Conservation (phyloP, 768 basidiomycete genomes). For the Sarcodon sp. region DNA sequence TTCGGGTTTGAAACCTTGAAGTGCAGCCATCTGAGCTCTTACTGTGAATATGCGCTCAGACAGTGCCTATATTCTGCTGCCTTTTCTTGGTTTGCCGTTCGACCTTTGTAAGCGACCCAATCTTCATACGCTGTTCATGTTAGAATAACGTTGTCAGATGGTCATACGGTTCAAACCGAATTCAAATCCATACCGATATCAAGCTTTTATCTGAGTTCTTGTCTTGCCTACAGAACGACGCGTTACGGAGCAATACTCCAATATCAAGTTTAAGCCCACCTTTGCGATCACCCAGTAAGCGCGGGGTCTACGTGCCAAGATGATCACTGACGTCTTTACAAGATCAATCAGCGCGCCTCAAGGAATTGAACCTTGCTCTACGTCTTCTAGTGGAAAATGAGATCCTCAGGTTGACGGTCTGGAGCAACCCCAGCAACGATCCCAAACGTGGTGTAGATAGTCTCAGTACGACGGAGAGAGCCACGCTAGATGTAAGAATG, state of each 20-base stretch:
- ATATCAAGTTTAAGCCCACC: constrained; percentile 49
- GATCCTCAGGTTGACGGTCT: constrained; percentile 73
- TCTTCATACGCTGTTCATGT: neutral
- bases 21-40: constrained; percentile 75
- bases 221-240: constrained; percentile 62
- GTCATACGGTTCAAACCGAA: constrained; percentile 91
- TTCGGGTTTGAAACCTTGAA: constrained; percentile 90
- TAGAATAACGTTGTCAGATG: constrained; percentile 39
- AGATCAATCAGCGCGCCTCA: constrained; percentile 25
- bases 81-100: constrained; percentile 86
- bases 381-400: constrained; percentile 85
- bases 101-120: constrained; percentile 63
- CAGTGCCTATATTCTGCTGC: constrained; percentile 69
- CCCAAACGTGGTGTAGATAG: constrained; percentile 53
- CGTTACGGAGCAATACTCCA: constrained; percentile 39
- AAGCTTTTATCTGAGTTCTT: constrained; percentile 80
- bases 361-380: constrained; percentile 61
- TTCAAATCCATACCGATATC: constrained; percentile 82
- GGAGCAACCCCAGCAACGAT: constrained; percentile 83
- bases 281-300: too few relatives aligned
- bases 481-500: constrained; percentile 44
- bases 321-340: constrained; percentile 4
- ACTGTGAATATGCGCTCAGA: constrained; percentile 66
- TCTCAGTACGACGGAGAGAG: constrained; percentile 39
- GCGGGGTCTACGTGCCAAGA: too few relatives aligned